Evolutionary conservation across 2,329 filamentous ascomycete genomes (phyloP).

Genomic region (Talaromyces sp.): DNA sequence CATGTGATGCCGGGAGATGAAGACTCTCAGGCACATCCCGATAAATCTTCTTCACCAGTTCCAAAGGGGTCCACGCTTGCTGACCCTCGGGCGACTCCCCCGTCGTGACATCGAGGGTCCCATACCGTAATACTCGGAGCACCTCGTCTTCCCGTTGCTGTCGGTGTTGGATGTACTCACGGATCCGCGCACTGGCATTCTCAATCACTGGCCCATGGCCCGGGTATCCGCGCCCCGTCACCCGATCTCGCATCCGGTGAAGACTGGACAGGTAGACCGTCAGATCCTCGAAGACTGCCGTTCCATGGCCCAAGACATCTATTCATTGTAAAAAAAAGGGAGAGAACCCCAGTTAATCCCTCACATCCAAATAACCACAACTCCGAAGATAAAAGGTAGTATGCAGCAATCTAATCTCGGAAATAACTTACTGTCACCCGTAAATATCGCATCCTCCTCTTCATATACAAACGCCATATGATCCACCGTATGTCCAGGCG

Average conservation of each 20-base stretch:
- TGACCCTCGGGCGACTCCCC: conserved; percentile 39
- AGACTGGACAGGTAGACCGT: conserved; percentile 69
- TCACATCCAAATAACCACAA: background rate
- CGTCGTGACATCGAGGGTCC: conserved; percentile 36
- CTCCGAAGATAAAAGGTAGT: no score
- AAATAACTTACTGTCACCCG: conserved; percentile 73
- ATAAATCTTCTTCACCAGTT: conserved; percentile 88
- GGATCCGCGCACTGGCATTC: conserved; percentile 70
- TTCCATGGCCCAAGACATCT: conserved; percentile 82
- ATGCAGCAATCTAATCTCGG: no score
- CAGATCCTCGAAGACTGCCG: conserved; percentile 81
- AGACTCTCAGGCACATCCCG: conserved; percentile 74
- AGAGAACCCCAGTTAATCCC: background rate
- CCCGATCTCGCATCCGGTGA: conserved; percentile 66
- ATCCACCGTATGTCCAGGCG: conserved; percentile 77
- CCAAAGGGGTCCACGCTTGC: conserved; percentile 68
- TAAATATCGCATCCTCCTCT: conserved; percentile 82
- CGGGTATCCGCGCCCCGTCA: conserved; percentile 72
- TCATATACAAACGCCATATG: conserved; percentile 78
- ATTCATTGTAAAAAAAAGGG: background rate
- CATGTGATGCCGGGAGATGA: conserved; percentile 73
- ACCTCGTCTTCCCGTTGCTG: conserved; percentile 79
- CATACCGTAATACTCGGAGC: conserved; percentile 61
- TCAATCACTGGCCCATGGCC: conserved; percentile 82
- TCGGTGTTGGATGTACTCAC: conserved; percentile 82